phyloP scores from a whole-genome alignment of 2,329 filamentous ascomycete species.

The Aschersonia sp. region DNA sequence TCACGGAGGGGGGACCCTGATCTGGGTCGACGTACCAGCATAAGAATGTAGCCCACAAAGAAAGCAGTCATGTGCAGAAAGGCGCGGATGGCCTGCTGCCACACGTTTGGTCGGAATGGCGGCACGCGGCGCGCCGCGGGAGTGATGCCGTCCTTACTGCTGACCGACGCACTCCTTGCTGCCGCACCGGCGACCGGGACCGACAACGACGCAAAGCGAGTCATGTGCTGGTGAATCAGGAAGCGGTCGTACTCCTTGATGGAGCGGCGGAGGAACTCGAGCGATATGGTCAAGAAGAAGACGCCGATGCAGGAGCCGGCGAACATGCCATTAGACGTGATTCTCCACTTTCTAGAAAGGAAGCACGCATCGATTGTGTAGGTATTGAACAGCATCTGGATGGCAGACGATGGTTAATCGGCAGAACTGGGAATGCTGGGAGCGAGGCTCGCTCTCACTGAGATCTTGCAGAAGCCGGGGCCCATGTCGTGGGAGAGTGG shows the following conservation, averaged over 20 bases:
- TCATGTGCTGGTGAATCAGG: slow-evolving; percentile 38
- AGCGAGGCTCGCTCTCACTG: slow-evolving; percentile 4
- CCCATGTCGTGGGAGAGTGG: no score
- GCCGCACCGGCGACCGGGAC: background rate
- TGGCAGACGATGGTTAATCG: no score
- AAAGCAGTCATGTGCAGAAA: slow-evolving; percentile 57
- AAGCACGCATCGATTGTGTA: slow-evolving; percentile 58
- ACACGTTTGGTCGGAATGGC: slow-evolving; percentile 38
- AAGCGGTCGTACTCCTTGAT: slow-evolving; percentile 60
- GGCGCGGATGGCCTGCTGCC: slow-evolving; percentile 53
- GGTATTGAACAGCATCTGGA: slow-evolving; percentile 71
- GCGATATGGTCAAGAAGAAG: slow-evolving; percentile 53
- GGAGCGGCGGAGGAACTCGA: slow-evolving; percentile 58
- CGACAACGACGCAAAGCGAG: slow-evolving; percentile 10
- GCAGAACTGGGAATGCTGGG: no score
- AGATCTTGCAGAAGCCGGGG: slow-evolving; percentile 22
- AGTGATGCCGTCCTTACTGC: slow-evolving; percentile 8
- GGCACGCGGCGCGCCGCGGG: slow-evolving; percentile 9
- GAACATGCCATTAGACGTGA: slow-evolving; percentile 56
- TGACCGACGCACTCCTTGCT: slow-evolving; percentile 7
- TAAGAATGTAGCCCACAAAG: slow-evolving; percentile 63
- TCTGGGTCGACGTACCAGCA: slow-evolving; percentile 31
- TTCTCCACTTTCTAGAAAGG: slow-evolving; percentile 53
- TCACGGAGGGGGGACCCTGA: background rate
- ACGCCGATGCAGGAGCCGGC: slow-evolving; percentile 70